Percentiles rank a stretch among this genome's conserved stretches.
Conservation (phyloP, 2,329 filamentous ascomycete genomes). For the Monilinia aucupariae region DNA sequence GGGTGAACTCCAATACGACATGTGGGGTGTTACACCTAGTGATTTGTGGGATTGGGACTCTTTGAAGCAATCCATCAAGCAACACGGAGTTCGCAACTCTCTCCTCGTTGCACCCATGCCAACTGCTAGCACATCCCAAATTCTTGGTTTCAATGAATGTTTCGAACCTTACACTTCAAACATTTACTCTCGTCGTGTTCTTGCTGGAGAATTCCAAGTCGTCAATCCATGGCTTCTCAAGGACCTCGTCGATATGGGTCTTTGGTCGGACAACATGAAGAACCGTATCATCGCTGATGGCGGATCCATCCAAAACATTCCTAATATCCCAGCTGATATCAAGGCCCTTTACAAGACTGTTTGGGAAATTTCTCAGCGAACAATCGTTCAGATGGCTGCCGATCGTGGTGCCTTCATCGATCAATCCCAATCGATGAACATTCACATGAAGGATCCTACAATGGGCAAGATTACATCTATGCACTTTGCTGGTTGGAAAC, state of each 20-base stretch:
- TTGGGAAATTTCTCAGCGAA: conserved; percentile 97
- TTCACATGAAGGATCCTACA: conserved; percentile 97
- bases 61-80: conserved; percentile 84
- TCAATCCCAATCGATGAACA: conserved; percentile 98
- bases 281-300: conserved; percentile 98
- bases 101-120: conserved; percentile 95
- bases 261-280: conserved; percentile 99
- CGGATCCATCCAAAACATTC: conserved; percentile 92
- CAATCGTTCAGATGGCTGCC: conserved; percentile 94
- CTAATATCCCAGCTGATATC: conserved; percentile 92
- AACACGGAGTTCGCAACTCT: conserved; percentile 93
- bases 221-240: conserved; percentile 99
- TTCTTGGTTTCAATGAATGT: conserved; percentile 98
- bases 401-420: conserved; percentile 98
- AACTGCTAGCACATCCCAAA: conserved; percentile 94
- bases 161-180: conserved; percentile 99
- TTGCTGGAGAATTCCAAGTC: conserved; percentile 98
- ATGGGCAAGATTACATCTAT: conserved; percentile 99
- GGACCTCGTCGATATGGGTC: conserved; percentile 93
- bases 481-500: conserved; percentile 99
- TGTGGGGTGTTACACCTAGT: conserved; percentile 93
- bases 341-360: conserved; percentile 99
- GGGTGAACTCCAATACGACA: conserved; percentile 95
- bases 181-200: conserved; percentile 97
- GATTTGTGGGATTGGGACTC: conserved; percentile 95